Conservation (phyloP, 192 early-diverging fungal genomes). For the Backusella tarrabulga region DNA sequence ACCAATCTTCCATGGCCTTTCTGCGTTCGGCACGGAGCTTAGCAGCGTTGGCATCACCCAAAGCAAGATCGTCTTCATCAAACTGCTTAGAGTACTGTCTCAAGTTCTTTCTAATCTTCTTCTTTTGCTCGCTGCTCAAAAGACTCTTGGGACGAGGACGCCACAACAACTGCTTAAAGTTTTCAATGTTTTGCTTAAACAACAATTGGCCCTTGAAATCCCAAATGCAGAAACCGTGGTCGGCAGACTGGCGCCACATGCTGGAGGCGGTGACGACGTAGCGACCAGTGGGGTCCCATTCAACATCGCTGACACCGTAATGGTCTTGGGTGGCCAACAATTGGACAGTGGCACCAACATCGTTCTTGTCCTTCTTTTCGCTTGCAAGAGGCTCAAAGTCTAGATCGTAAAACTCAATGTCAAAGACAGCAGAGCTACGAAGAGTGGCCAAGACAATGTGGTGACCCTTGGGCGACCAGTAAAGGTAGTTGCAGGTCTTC, state of each 20-base stretch:
- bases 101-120: slow-evolving; percentile 88
- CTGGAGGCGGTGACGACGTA: slow-evolving; percentile 86
- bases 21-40: slow-evolving; percentile 78
- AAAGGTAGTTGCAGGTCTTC: slow-evolving; percentile 79
- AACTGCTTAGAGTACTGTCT: slow-evolving; percentile 85
- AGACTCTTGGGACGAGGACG: slow-evolving; percentile 89
- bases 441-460: slow-evolving; percentile 87
- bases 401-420: slow-evolving; percentile 92
- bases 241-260: slow-evolving; percentile 77
- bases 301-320: slow-evolving; percentile 92
- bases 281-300: slow-evolving; percentile 99
- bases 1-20: slow-evolving; percentile 81
- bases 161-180: slow-evolving; percentile 95
- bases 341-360: slow-evolving; percentile 53
- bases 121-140: slow-evolving; percentile 76
- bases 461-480: slow-evolving; percentile 97
- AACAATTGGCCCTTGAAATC: slow-evolving; percentile 85
- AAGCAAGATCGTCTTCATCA: slow-evolving; percentile 86
- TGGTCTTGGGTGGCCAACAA: slow-evolving; percentile 81
- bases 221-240: slow-evolving; percentile 93
- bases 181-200: slow-evolving; percentile 68
- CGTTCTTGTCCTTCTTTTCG: slow-evolving; percentile 50
- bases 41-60: slow-evolving; percentile 62
- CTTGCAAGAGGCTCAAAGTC: slow-evolving; percentile 63
- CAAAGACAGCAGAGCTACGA: slow-evolving; percentile 67